A percentile compares a stretch with the other conserved stretches of the same genome.
Conservation (phyloP, 495 filamentous ascomycete species). For the Haplographium delicatum region DNA sequence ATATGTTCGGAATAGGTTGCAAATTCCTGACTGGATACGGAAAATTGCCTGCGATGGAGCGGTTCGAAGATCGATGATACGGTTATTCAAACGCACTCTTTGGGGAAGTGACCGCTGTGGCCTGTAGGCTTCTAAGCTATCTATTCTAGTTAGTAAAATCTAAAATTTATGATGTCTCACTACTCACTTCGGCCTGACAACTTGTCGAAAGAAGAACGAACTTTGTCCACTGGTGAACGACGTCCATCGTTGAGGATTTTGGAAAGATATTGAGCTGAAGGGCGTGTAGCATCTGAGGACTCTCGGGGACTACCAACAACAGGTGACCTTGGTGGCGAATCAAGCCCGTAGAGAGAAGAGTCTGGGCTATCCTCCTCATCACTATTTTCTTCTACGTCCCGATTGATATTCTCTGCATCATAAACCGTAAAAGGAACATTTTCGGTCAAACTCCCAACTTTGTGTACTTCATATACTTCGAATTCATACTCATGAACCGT, state of each 20-base stretch:
- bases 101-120: conserved; percentile 20
- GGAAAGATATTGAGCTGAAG: no score
- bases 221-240: neutral
- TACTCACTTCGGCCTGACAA: conserved; percentile 19
- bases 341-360: neutral
- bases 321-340: no score
- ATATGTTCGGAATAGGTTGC: conserved; percentile 71
- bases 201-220: conserved; percentile 4
- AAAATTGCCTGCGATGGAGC: conserved; percentile 85
- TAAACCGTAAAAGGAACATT: conserved; percentile 35
- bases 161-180: neutral
- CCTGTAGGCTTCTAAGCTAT: conserved; percentile 17
- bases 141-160: conserved; percentile 12
- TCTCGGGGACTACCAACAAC: neutral
- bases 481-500: conserved; percentile 73
- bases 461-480: conserved; percentile 72
- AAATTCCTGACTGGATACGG: conserved; percentile 69
- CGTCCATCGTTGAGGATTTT: no score
- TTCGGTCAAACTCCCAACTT: conserved; percentile 45
- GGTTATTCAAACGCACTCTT: conserved; percentile 62
- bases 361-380: conserved; percentile 18
- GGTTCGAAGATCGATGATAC: conserved; percentile 79
- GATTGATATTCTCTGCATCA: conserved; percentile 29
- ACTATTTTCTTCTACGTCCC: conserved; percentile 20
- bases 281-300: conserved; percentile 6